Percentiles rank a stretch among this genome's conserved stretches.
Conservation (phyloP, 73 alveolate species). For the Strombidium stylifer region DNA sequence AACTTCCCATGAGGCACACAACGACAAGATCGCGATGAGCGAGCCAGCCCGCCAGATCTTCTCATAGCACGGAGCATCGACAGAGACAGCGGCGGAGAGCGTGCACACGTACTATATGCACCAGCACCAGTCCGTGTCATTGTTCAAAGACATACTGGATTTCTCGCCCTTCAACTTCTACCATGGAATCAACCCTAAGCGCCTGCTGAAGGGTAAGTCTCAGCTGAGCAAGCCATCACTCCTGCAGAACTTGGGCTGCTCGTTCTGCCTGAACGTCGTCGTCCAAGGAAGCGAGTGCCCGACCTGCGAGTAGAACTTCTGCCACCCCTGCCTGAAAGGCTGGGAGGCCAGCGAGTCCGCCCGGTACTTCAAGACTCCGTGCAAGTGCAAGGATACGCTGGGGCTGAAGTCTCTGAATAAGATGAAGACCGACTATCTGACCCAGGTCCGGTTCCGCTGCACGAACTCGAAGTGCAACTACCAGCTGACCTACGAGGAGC, state of each 20-base stretch:
- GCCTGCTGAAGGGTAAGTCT: conserved; percentile 4
- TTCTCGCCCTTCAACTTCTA: conserved; percentile 21
- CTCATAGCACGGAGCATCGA: no score
- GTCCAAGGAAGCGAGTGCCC: conserved; percentile 13
- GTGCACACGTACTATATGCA: no score
- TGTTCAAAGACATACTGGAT: conserved; percentile 3
- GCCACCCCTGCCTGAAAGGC: conserved; percentile 9
- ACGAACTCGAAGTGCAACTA: conserved; percentile 1
- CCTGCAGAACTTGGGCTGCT: neutral
- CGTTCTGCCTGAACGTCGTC: conserved; percentile 3
- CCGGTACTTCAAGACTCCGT: conserved; percentile 5
- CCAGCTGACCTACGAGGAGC: conserved; percentile 9
- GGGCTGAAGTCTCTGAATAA: neutral
- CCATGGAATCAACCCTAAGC: conserved; percentile 11
- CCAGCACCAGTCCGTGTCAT: no score
- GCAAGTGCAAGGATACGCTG: neutral
- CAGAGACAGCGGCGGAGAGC: no score
- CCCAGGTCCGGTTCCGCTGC: conserved; percentile 9
- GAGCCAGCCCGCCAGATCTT: no score
- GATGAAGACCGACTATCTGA: neutral
- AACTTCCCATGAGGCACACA: no score
- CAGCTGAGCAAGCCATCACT: neutral
- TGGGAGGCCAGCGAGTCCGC: conserved; percentile 32
- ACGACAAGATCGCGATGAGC: no score
- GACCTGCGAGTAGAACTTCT: conserved; percentile 4